These are phyloP conservation scores for Fusarium domesticum DNA, from an alignment of 2,329 filamentous ascomycete species.

Conservation along the genomic window DNA sequence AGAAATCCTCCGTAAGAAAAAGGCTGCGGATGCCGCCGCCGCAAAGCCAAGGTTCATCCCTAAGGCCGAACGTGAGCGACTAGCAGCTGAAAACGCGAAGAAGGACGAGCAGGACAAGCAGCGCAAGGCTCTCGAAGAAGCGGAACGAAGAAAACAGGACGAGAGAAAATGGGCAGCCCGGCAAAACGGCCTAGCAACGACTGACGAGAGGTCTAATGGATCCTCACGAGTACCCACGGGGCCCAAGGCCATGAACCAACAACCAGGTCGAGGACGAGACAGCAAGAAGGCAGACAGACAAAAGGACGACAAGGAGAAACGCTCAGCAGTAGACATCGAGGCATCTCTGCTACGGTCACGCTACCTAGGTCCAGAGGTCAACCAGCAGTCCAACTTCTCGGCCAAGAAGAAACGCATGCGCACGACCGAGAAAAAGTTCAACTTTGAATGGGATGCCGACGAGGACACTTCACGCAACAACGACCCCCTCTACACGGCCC, in stretches of 20 bases:
- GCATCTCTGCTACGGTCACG: slow-evolving; percentile 71
- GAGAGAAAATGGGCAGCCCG: slow-evolving; percentile 37
- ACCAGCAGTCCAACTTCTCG: slow-evolving; percentile 79
- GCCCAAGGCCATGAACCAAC: slow-evolving; percentile 60
- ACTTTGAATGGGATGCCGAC: slow-evolving; percentile 95
- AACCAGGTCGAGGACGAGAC: slow-evolving; percentile 42
- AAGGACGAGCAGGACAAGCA: slow-evolving; percentile 63
- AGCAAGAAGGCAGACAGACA: slow-evolving; percentile 37
- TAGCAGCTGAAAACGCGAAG: slow-evolving; percentile 73
- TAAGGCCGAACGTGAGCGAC: slow-evolving; percentile 74
- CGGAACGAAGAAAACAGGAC: slow-evolving; percentile 71
- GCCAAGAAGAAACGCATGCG: slow-evolving; percentile 93
- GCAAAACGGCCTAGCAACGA: slow-evolving; percentile 27
- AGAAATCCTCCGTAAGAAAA: slow-evolving; percentile 80
- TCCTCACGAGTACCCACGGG: slow-evolving; percentile 59
- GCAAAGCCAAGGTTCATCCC: slow-evolving; percentile 86
- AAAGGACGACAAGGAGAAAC: slow-evolving; percentile 33
- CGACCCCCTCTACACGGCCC: slow-evolving; percentile 67
- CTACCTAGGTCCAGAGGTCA: slow-evolving; percentile 89
- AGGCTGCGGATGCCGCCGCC: slow-evolving; percentile 77
- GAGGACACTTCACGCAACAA: slow-evolving; percentile 74
- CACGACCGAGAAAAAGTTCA: slow-evolving; percentile 95
- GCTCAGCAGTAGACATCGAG: slow-evolving; percentile 62
- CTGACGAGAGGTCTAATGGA: slow-evolving; percentile 26
- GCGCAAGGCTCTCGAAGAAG: slow-evolving; percentile 51